phyloP scores from a whole-genome alignment of 257 asterid species.

The Euphrasia confusa region DNA sequence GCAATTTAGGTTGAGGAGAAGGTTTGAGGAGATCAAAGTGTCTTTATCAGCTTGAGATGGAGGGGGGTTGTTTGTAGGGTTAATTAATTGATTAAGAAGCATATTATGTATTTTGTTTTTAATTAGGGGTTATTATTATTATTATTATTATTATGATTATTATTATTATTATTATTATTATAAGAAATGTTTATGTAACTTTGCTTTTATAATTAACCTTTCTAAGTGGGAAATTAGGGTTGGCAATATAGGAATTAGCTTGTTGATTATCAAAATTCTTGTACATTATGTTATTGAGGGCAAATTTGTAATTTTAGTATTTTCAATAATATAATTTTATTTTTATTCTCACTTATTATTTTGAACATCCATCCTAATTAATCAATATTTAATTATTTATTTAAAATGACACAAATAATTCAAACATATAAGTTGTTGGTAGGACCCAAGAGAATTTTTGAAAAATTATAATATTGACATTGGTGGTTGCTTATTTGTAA shows the following conservation, averaged over 20 bases:
- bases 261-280: conserved; percentile 25
- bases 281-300: conserved; percentile 21
- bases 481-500: not conserved
- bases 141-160: too few species aligned
- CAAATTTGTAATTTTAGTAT: conserved; percentile 14
- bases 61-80: conserved; percentile 10
- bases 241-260: conserved; percentile 21
- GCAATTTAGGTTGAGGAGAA: conserved; percentile 42
- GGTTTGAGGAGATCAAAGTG: conserved; percentile 46
- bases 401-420: too few species aligned
- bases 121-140: conserved; percentile 7
- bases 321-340: too few species aligned
- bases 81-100: conserved; percentile 8
- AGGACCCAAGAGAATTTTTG: conserved; percentile 3
- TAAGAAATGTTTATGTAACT: conserved; percentile 22
- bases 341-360: too few species aligned
- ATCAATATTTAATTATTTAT: too few species aligned
- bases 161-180: not conserved
- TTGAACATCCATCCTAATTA: too few species aligned
- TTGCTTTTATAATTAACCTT: conserved; percentile 11
- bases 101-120: conserved; percentile 21
- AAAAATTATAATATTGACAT: not conserved
- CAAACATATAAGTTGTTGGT: too few species aligned
- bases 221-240: conserved; percentile 24
- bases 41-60: conserved; percentile 29